Evolutionary conservation across 2,329 filamentous ascomycete species (phyloP).

Genomic region (Pseudogymnoascus sp.): DNA sequence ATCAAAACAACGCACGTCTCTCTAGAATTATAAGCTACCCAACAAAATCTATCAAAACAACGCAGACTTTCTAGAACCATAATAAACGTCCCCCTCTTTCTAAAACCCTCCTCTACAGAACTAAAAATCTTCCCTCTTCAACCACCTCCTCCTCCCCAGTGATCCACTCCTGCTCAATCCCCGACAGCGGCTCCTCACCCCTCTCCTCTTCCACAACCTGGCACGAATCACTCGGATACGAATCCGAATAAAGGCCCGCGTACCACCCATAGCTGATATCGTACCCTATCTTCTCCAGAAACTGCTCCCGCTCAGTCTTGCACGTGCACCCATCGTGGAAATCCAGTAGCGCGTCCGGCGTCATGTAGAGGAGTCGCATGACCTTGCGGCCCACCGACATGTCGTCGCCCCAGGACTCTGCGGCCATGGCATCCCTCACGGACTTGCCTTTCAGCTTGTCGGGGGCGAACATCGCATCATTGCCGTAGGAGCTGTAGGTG

Average conservation of each 20-base stretch:
- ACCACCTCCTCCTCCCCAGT: not conserved
- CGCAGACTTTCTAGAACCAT: not conserved
- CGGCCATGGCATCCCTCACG: not conserved
- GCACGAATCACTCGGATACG: not conserved
- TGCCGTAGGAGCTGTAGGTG: not conserved
- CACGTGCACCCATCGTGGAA: constrained; percentile 1
- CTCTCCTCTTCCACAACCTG: not conserved
- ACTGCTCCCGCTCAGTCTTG: constrained; percentile 3
- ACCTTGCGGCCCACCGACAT: not conserved
- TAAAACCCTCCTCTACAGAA: not conserved
- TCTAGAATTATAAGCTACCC: not conserved
- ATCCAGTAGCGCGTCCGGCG: not conserved
- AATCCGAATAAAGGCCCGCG: not conserved
- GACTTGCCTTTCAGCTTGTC: constrained; percentile 7
- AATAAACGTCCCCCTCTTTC: not conserved
- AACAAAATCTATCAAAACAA: not conserved
- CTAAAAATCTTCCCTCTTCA: not conserved
- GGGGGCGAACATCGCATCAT: not conserved
- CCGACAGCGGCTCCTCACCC: not conserved
- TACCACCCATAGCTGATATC: not conserved
- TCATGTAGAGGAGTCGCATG: not conserved
- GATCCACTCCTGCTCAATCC: constrained; percentile 1
- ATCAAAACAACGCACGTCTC: not conserved
- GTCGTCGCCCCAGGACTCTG: constrained; percentile 8
- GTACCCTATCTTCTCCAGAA: not conserved